phyloP scores from a whole-genome alignment of 1,284 basidiomycete genomes.

The Ganoderma boninense region DNA sequence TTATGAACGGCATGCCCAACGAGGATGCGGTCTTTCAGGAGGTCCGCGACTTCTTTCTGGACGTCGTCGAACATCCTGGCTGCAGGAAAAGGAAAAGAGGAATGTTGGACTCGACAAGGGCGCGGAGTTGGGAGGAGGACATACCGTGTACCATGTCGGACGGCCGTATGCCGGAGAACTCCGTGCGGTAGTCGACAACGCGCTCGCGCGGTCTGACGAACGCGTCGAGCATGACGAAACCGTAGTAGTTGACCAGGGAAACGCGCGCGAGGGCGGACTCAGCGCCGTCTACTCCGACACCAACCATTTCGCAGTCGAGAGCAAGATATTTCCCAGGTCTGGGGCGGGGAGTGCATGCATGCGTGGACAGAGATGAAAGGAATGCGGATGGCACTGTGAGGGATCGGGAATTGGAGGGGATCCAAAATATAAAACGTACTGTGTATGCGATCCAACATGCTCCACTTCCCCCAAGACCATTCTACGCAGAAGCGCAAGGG shows the following conservation, averaged over 20 bases:
- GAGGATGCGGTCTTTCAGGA: constrained; percentile 86
- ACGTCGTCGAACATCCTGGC: constrained; percentile 85
- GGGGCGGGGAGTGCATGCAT: not conserved
- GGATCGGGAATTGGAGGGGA: not conserved
- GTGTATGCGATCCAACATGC: constrained; percentile 49
- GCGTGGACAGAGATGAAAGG: not conserved
- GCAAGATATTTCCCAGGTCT: constrained; percentile 85
- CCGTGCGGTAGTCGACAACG: constrained; percentile 94
- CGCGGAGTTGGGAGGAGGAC: constrained; percentile 25
- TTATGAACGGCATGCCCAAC: constrained; percentile 95
- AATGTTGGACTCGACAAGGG: not conserved
- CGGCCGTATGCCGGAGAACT: constrained; percentile 88
- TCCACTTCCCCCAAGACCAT: constrained; percentile 61
- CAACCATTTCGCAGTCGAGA: constrained; percentile 98
- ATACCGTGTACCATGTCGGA: constrained; percentile 78
- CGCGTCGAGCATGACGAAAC: constrained; percentile 82
- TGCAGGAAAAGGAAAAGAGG: constrained; percentile 34
- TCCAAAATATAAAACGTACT: constrained; percentile 47
- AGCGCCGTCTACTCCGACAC: constrained; percentile 83
- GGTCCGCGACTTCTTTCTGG: constrained; percentile 80
- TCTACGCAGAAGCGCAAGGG: constrained; percentile 51
- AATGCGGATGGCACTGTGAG: not conserved
- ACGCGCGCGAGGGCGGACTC: constrained; percentile 92
- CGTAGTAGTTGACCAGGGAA: constrained; percentile 92
- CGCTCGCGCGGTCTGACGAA: constrained; percentile 90